These are phyloP conservation scores for Ananas comosus DNA, from an alignment of 176 grass and related monocot genomes.

Conservation along the genomic window DNA sequence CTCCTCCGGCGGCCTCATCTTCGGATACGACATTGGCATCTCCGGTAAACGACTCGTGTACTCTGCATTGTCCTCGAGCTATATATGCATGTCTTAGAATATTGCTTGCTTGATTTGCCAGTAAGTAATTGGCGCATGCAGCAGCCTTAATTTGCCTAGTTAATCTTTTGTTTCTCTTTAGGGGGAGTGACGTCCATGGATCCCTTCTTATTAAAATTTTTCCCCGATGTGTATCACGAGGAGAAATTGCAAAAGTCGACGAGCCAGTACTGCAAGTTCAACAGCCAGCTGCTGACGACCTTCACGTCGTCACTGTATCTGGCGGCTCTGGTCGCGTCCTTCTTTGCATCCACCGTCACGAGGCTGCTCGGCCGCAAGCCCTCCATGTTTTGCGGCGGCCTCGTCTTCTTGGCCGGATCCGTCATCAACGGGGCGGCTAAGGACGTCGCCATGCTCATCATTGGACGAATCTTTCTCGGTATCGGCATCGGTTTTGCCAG, in stretches of 20 bases:
- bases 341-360: not conserved
- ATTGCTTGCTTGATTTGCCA: too few relatives aligned
- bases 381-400: not conserved
- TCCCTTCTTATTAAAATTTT: not conserved
- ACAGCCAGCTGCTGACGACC: not conserved
- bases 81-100: not conserved
- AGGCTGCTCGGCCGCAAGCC: not conserved
- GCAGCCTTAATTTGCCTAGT: too few relatives aligned
- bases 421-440: not conserved
- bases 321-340: not conserved
- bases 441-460: not conserved
- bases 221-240: not conserved
- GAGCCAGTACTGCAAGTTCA: not conserved
- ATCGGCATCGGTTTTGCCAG: not conserved
- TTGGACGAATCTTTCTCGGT: not conserved
- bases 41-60: not conserved
- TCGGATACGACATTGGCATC: constrained; percentile 2
- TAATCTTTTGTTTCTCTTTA: not conserved
- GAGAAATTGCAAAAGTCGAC: not conserved
- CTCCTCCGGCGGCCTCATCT: constrained; percentile 1
- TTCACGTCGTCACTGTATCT: constrained; percentile 1
- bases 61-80: not conserved
- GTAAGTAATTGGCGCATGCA: too few relatives aligned
- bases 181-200: not conserved
- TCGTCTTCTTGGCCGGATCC: not conserved